Conservation (phyloP, 192 early-diverging fungal species). For the Umbelopsis sp. region DNA sequence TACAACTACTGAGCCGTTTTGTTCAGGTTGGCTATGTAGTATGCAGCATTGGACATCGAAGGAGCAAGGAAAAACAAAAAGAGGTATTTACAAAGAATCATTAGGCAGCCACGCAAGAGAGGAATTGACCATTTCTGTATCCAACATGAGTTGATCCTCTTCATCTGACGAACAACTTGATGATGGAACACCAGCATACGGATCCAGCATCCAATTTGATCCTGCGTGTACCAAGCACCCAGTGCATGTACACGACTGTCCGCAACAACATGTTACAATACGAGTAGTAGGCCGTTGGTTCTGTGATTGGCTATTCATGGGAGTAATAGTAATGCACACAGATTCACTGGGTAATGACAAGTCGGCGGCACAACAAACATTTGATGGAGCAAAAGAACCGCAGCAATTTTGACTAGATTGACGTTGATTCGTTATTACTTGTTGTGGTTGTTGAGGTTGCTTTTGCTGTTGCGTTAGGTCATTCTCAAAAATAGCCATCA, state of each 20-base stretch:
- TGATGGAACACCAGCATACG: conserved; percentile 9
- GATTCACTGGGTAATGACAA: background rate
- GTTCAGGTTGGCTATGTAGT: too few relatives aligned
- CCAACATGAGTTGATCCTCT: conserved; percentile 1
- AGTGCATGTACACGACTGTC: conserved; percentile 24
- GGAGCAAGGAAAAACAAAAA: background rate
- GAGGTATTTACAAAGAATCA: conserved; percentile 2
- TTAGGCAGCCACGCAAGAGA: background rate
- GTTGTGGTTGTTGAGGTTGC: background rate
- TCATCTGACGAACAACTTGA: conserved; percentile 1
- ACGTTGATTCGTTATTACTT: background rate
- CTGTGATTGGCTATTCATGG: background rate
- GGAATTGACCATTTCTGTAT: background rate
- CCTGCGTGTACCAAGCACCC: conserved; percentile 39
- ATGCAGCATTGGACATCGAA: background rate
- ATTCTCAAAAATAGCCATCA: conserved; percentile 15
- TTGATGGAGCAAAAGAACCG: background rate
- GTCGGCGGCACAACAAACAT: background rate
- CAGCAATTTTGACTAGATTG: conserved; percentile 2
- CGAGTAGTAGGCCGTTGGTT: background rate
- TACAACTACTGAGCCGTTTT: too few relatives aligned
- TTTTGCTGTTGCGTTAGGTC: background rate
- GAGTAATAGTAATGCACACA: conserved; percentile 1
- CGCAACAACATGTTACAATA: conserved; percentile 36
- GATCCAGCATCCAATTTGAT: conserved; percentile 14